Evolutionary conservation across 2,329 filamentous ascomycete species (phyloP), one percentile per base, ranked within the genome.

Genomic region (Fusarium sp.): DNA sequence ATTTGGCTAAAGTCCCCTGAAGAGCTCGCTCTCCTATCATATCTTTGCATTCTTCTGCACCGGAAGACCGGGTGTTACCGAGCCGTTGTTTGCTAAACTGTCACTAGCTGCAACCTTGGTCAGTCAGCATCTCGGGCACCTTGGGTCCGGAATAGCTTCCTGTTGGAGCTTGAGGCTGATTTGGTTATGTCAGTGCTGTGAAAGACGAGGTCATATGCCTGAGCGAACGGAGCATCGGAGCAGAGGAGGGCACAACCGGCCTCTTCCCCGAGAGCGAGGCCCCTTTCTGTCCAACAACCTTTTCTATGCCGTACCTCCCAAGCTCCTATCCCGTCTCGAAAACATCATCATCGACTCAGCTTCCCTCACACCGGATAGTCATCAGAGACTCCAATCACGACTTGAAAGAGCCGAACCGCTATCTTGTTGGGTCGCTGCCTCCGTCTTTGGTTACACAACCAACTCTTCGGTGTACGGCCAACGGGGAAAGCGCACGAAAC

Each of bases 141-240:
- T 44, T 59, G 43, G 61, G 61, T 18, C 42, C 62, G 67, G 42
- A 56, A 56, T 62, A 63, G 59, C 48, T 69, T 69, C 67, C 67
- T 58, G 62, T 57, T 64, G 67, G 67, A 41, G 53, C 50, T 56
- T 52, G 16, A 13, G 49, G 34, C 19, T 59, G 45, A 49, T 42
- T 54, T 31, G 39, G 23, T 46, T 44, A 41, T 34, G 41, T n/a
- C n/a, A 21, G 30, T 48, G 34, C 14, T 30, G 48, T 54, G 14
- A 18, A 55, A 41, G 37, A 43, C 43, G 25, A 43, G 42, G 31
- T 41, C 43, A 49, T 54, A 49, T 45, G 43, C 18, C 30, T 14
- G 43, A 45, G 53, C 53, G 26, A 39, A 60, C 60, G 54, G 9
- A 45, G 18, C 18, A 39, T 48, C 41, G 54, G 9, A 45, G 18